Conservation (phyloP, 345 rosid species). For the Dovyalis caffra region DNA sequence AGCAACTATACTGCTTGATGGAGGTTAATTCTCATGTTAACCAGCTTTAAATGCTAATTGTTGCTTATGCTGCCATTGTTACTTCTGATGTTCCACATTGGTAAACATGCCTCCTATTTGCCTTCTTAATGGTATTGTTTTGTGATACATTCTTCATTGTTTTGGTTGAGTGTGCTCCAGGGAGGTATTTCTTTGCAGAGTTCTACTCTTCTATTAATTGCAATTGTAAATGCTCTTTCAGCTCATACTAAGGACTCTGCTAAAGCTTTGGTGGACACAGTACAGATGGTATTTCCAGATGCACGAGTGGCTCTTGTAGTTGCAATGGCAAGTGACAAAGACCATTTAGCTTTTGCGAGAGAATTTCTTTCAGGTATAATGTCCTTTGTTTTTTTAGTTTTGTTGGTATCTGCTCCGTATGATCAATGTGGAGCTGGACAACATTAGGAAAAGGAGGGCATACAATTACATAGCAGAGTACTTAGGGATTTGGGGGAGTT, state of each 20-base stretch:
- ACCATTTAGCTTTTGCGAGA: constrained; percentile 77
- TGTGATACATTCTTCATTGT: not conserved
- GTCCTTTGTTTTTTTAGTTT: not conserved
- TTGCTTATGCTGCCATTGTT: not conserved
- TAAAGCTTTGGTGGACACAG: constrained; percentile 58
- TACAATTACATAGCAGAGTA: not conserved
- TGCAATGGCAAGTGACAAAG: constrained; percentile 93
- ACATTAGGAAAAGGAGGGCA: not conserved
- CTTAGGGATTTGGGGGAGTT: not conserved
- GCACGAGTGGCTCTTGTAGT: constrained; percentile 56
- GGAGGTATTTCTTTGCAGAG: not conserved
- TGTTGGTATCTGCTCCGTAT: no score
- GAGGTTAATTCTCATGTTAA: constrained; percentile 48
- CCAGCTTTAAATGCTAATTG: no score
- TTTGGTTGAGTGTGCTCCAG: not conserved
- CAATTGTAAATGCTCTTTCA: constrained; percentile 24
- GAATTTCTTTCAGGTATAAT: constrained; percentile 67
- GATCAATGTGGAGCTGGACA: not conserved
- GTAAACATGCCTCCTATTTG: not conserved
- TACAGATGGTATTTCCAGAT: constrained; percentile 52
- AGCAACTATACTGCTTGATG: constrained; percentile 77
- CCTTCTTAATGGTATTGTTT: not conserved
- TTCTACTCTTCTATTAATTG: not conserved
- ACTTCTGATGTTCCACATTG: not conserved
- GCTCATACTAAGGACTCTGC: constrained; percentile 97